Conservation (phyloP, 768 basidiomycete genomes). For the Mycena rosella region DNA sequence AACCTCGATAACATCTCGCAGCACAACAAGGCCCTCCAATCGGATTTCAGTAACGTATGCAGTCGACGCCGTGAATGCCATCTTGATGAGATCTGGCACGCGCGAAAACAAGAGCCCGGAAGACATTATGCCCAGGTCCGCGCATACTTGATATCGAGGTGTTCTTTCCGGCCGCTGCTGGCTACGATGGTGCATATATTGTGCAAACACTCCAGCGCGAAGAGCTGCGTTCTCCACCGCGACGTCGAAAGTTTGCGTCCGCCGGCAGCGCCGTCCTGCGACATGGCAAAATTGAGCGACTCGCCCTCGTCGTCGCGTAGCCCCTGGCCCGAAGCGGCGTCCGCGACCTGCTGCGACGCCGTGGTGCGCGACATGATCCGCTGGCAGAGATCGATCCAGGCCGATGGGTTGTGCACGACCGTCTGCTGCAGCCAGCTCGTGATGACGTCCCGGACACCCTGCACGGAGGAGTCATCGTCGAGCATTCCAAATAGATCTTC, state of each 20-base stretch:
- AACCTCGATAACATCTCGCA: constrained; percentile 94
- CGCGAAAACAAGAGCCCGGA: constrained; percentile 83
- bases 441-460: constrained; percentile 95
- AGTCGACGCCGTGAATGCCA: constrained; percentile 98
- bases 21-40: constrained; percentile 88
- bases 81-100: constrained; percentile 93
- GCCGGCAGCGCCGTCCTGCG: constrained; percentile 54
- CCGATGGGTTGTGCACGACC: constrained; percentile 91
- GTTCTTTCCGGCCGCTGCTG: constrained; percentile 81
- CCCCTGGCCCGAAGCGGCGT: constrained; percentile 68
- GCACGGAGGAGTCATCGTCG: constrained; percentile 93
- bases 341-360: constrained; percentile 80
- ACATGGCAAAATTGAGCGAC: constrained; percentile 78
- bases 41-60: constrained; percentile 97
- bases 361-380: constrained; percentile 96
- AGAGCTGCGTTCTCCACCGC: constrained; percentile 96
- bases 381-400: constrained; percentile 98
- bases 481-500: constrained; percentile 96
- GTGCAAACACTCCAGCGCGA: constrained; percentile 93
- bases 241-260: constrained; percentile 69
- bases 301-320: constrained; percentile 93
- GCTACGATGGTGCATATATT: constrained; percentile 85
- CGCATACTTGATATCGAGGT: constrained; percentile 84
- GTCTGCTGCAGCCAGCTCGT: constrained; percentile 96
- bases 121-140: constrained; percentile 66